phyloP scores from a whole-genome alignment of 352 stramenopile genomes.

The Phytophthora gonapodyides region DNA sequence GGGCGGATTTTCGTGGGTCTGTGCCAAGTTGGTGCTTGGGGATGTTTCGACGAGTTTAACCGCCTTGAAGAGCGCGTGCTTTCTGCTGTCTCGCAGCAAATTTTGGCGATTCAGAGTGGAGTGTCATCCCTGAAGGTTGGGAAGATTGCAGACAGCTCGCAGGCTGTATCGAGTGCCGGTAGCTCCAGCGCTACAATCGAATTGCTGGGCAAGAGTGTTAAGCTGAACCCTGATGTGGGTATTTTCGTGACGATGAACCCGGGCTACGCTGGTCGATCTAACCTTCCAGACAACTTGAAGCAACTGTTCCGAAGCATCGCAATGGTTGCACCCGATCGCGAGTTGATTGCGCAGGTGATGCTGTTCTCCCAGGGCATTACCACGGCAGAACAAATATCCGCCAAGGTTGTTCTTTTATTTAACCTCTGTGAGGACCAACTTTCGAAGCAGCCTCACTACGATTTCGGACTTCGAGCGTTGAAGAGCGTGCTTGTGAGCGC shows the following conservation, averaged over 20 bases:
- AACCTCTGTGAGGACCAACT: constrained; percentile 98
- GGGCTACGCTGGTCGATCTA: constrained; percentile 98
- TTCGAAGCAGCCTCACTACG: constrained; percentile 99
- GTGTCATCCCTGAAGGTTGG: constrained; percentile 87
- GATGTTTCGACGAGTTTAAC: constrained; percentile 99
- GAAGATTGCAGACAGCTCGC: constrained; percentile 42
- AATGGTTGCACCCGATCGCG: constrained; percentile 99
- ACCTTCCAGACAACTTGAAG: constrained; percentile 99
- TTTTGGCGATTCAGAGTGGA: constrained; percentile 99
- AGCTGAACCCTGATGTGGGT: constrained; percentile 97
- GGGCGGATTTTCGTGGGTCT: constrained; percentile 99
- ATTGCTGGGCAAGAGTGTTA: constrained; percentile 95
- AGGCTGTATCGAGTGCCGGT: constrained; percentile 25
- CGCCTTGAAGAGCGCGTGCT: constrained; percentile 99
- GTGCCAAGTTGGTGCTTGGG: constrained; percentile 99
- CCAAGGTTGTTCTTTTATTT: constrained; percentile 98
- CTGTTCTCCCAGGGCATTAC: constrained; percentile 99
- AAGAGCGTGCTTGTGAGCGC: constrained; percentile 99
- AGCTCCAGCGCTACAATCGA: constrained; percentile 83
- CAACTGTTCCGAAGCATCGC: constrained; percentile 99
- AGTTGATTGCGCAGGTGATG: constrained; percentile 99
- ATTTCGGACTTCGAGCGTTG: constrained; percentile 99
- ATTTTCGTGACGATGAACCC: constrained; percentile 99
- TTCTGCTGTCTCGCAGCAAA: constrained; percentile 99
- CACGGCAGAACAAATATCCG: constrained; percentile 96